A percentile compares a stretch with the other conserved stretches of the same genome.
Evolutionary conservation across 2,329 filamentous ascomycete genomes (phyloP).

Genomic region (Colletotrichum tropicicola): DNA sequence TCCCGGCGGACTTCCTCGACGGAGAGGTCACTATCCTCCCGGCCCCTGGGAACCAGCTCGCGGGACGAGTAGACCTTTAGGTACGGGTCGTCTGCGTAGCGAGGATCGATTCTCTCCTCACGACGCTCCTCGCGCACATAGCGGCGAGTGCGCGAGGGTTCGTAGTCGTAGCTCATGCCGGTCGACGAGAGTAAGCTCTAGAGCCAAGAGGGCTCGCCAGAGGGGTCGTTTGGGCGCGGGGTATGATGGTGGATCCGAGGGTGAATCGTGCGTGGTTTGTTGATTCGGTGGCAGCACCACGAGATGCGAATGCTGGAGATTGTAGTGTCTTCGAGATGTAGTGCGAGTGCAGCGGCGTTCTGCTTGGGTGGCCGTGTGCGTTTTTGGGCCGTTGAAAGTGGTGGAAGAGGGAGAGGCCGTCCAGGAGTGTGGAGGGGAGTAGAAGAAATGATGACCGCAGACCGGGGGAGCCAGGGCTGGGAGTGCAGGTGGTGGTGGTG

Average conservation of each 20-base stretch:
- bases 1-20: slow-evolving; percentile 87
- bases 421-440: not conserved
- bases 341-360: not conserved
- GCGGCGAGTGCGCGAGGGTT: slow-evolving; percentile 53
- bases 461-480: slow-evolving; percentile 22
- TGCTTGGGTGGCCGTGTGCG: not conserved
- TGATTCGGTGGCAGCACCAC: not conserved
- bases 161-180: slow-evolving; percentile 61
- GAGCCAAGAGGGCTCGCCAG: not conserved
- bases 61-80: slow-evolving; percentile 54
- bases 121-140: slow-evolving; percentile 64
- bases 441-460: slow-evolving; percentile 14
- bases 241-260: not conserved
- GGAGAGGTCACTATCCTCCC: slow-evolving; percentile 78
- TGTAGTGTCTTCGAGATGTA: not conserved
- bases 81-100: slow-evolving; percentile 63
- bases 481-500: not conserved
- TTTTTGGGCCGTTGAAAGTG: not conserved
- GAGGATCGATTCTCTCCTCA: slow-evolving; percentile 57
- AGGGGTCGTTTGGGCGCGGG: slow-evolving; percentile 3
- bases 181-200: not conserved
- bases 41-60: slow-evolving; percentile 65
- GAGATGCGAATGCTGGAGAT: too few relatives aligned
- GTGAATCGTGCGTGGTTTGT: not conserved
- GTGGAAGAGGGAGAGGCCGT: not conserved